A percentile compares a stretch with the other conserved stretches of the same genome.
Conservation (phyloP, 192 early-diverging fungal genomes). For the Coemansia sp. region DNA sequence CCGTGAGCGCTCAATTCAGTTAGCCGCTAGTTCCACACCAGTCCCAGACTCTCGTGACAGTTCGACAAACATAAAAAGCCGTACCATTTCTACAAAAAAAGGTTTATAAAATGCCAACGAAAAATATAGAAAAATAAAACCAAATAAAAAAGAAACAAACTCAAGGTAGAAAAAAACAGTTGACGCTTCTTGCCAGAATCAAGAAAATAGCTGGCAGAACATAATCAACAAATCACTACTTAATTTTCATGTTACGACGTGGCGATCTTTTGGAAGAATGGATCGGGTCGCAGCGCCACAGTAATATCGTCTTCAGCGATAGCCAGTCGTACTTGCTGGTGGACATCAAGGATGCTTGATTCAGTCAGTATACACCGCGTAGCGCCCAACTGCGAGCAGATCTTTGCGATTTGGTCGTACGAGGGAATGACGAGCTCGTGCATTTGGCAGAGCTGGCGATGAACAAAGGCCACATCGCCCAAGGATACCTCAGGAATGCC, state of each 20-base stretch:
- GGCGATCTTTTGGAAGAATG: conserved; percentile 60
- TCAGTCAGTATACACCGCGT: conserved; percentile 65
- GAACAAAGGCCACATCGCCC: conserved; percentile 69
- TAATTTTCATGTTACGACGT: conserved; percentile 19
- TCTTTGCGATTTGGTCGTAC: conserved; percentile 61
- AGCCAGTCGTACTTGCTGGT: conserved; percentile 70
- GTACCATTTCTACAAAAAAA: neutral
- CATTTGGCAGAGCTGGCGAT: conserved; percentile 69
- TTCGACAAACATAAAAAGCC: neutral
- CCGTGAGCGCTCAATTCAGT: neutral
- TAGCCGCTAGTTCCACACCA: neutral
- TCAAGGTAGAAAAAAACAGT: neutral
- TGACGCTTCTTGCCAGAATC: neutral
- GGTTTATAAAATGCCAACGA: neutral
- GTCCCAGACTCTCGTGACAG: neutral
- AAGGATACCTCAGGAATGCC: conserved; percentile 79
- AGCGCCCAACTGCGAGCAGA: conserved; percentile 70
- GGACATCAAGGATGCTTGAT: conserved; percentile 67
- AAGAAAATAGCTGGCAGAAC: neutral
- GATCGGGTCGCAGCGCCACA: conserved; percentile 69
- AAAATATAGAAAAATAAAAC: neutral
- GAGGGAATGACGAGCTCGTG: conserved; percentile 64
- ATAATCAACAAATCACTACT: neutral
- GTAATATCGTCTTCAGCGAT: conserved; percentile 80
- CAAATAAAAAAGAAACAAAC: neutral